Evolutionary conservation across 2,329 filamentous ascomycete species (phyloP).

Genomic region (Emericellopsis atlantica): DNA sequence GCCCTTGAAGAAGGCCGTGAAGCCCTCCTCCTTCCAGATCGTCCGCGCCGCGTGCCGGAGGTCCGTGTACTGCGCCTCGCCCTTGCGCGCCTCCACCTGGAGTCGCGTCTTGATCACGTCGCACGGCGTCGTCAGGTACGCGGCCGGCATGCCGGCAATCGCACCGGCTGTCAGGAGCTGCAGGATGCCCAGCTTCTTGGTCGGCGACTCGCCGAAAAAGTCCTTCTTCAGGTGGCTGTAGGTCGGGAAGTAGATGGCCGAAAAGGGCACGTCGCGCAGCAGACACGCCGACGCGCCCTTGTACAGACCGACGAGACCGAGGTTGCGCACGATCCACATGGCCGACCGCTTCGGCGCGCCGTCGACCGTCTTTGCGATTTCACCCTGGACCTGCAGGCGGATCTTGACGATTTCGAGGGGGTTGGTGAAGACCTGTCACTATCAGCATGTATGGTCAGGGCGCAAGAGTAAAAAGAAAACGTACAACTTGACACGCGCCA

Average conservation of each 20-base stretch:
- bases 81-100: slow-evolving; percentile 94
- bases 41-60: slow-evolving; percentile 76
- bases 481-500: slow-evolving; percentile 90
- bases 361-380: slow-evolving; percentile 79
- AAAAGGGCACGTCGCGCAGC: slow-evolving; percentile 93
- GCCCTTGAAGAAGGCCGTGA: slow-evolving; percentile 97
- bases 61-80: slow-evolving; percentile 77
- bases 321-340: slow-evolving; percentile 93
- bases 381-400: slow-evolving; percentile 90
- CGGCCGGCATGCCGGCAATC: slow-evolving; percentile 83
- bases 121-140: slow-evolving; percentile 92
- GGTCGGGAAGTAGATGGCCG: slow-evolving; percentile 95
- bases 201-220: slow-evolving; percentile 78
- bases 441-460: not conserved
- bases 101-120: slow-evolving; percentile 99
- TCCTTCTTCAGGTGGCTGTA: slow-evolving; percentile 93
- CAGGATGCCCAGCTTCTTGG: slow-evolving; percentile 77
- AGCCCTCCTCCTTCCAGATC: slow-evolving; percentile 82
- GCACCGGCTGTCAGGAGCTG: slow-evolving; percentile 91
- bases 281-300: slow-evolving; percentile 93
- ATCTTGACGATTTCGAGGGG: slow-evolving; percentile 99
- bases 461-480: slow-evolving; percentile 20
- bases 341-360: slow-evolving; percentile 78
- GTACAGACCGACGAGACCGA: slow-evolving; percentile 89
- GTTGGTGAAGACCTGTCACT: slow-evolving; percentile 75